phyloP scores from a whole-genome alignment of 169 alveolate species.

The Plasmodium yoelii region DNA sequence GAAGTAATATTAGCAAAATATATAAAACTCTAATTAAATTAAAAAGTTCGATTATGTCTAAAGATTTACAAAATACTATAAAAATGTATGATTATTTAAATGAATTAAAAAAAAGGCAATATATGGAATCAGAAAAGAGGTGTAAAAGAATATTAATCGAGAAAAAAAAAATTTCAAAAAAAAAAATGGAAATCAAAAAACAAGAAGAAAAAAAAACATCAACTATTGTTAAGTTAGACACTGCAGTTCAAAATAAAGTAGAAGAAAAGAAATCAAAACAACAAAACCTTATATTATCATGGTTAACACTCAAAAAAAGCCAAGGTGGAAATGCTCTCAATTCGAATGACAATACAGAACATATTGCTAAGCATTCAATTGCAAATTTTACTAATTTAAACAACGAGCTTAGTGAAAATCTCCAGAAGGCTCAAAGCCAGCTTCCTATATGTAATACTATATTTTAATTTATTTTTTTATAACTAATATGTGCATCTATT shows the following conservation, averaged over 20 bases:
- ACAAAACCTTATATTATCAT: conserved; percentile 58
- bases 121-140: conserved; percentile 68
- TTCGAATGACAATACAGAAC: conserved; percentile 20
- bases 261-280: conserved; percentile 66
- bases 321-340: conserved; percentile 18
- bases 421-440: conserved; percentile 43
- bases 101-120: conserved; percentile 64
- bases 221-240: conserved; percentile 47
- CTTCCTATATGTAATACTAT: conserved; percentile 37
- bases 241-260: conserved; percentile 22
- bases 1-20: conserved; percentile 59
- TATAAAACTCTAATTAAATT: conserved; percentile 69
- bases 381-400: conserved; percentile 34
- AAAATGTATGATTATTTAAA: conserved; percentile 61
- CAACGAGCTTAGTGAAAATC: conserved; percentile 21
- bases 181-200: conserved; percentile 69
- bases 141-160: conserved; percentile 55
- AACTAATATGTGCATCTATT: neutral
- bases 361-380: conserved; percentile 37
- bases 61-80: conserved; percentile 47
- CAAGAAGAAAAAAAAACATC: conserved; percentile 71
- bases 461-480: neutral
- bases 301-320: conserved; percentile 60
- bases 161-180: conserved; percentile 67
- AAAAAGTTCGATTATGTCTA: conserved; percentile 34